These are phyloP conservation scores for Serendipita vermifera DNA, from an alignment of 768 basidiomycete species.

Conservation along the genomic window DNA sequence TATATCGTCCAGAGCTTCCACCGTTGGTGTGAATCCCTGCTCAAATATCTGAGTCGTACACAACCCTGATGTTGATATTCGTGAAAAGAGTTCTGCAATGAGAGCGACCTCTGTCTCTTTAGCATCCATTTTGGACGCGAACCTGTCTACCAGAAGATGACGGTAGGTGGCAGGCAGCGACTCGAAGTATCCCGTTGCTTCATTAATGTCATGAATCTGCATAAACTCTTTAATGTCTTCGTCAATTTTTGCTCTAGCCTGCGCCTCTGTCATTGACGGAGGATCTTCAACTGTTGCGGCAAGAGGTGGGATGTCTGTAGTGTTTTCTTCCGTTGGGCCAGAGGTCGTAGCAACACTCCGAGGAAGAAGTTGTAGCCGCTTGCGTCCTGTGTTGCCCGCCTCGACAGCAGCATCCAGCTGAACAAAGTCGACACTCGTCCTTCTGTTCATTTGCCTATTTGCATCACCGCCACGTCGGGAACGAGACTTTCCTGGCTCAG, in stretches of 20 bases:
- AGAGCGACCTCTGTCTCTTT: conserved; percentile 73
- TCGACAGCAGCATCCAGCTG: background rate
- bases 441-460: conserved; percentile 22
- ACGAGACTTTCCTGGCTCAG: conserved; percentile 32
- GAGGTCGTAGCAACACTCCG: conserved; percentile 43
- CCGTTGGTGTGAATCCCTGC: conserved; percentile 53
- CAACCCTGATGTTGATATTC: conserved; percentile 45
- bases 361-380: conserved; percentile 60
- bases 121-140: conserved; percentile 59
- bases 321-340: conserved; percentile 34
- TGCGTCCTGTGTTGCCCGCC: conserved; percentile 30
- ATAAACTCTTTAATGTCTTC: conserved; percentile 84
- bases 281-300: conserved; percentile 22
- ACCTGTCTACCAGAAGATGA: conserved; percentile 53
- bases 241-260: conserved; percentile 62
- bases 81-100: conserved; percentile 60
- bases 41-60: conserved; percentile 53
- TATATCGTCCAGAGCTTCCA: conserved; percentile 76
- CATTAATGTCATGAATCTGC: conserved; percentile 67
- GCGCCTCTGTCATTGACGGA: conserved; percentile 47
- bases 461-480: conserved; percentile 29
- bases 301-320: conserved; percentile 20
- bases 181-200: conserved; percentile 79
- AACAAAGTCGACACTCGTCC: conserved; percentile 38
- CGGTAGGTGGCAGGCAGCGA: conserved; percentile 55